Evolutionary conservation across 83 land plant species (phyloP), one percentile per base, ranked within the genome.

Genomic region (Picea mariana): DNA sequence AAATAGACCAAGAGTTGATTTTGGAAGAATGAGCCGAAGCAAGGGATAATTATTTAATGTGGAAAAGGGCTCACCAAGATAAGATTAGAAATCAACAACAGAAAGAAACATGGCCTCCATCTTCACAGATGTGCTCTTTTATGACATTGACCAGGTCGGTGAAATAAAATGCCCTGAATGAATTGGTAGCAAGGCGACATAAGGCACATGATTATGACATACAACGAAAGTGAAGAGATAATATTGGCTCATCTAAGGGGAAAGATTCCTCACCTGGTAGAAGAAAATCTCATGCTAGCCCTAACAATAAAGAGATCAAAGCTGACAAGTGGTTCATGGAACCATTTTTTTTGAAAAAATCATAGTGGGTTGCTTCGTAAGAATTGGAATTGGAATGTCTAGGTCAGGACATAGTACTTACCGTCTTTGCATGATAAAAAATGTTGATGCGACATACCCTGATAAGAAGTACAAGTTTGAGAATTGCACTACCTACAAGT

Each of bases 251-350:
- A 27, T 27, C 31, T 27, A 27, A 27, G 31, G 31, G 31, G 31
- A 27, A 80, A 9, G 84, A 78, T 66, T 66, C 81, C 72, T 83
- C 84, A 27, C 85, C 79, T 21, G 40, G 62, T 52, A 86, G 80
- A 82, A 67, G 44, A 6, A 38, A 40, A 21, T 16, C 40, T 21
- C 42, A 77, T 27, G 82, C 55, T 8, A 63, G 73, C 42, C 58
- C 58, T 26, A 40, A 95, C 98, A 9, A 92, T 97, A 16, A 81
- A 94, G 27, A 89, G 99, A 81, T 89, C 98, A 55, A 93, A 90
- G 86, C 94, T 62, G 92, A 86, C 23, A 97, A 97, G 84, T 97
- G 99, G 98, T 92, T 97, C 66, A 93, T 97, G 98, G 99, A 97
- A 79, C 99, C 99, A 18, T 97, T 12, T 97, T 97, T 77, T 97